Conservation (phyloP, 129 eudicot genomes). For the Logfia minima region DNA sequence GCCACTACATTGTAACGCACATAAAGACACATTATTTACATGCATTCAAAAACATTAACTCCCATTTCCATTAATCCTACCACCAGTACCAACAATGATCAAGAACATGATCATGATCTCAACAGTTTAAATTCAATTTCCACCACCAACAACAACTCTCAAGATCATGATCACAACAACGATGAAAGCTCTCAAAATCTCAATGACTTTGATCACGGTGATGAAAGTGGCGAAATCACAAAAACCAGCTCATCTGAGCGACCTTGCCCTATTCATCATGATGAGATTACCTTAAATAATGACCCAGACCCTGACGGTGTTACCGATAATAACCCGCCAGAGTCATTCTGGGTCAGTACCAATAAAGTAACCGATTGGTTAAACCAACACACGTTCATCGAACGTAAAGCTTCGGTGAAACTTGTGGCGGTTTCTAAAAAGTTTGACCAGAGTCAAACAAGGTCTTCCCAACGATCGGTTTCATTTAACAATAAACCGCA, state of each 20-base stretch:
- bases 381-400: slow-evolving; percentile 44
- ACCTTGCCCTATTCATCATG: not conserved
- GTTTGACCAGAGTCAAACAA: slow-evolving; percentile 30
- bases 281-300: slow-evolving; percentile 13
- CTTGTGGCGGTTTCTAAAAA: slow-evolving; percentile 34
- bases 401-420: slow-evolving; percentile 49
- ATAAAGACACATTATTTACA: slow-evolving; percentile 11
- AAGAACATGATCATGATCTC: slow-evolving; percentile 4
- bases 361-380: slow-evolving; percentile 50
- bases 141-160: slow-evolving; percentile 1
- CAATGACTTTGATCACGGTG: not conserved
- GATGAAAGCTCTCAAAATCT: slow-evolving; percentile 13
- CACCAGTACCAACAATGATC: not conserved
- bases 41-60: slow-evolving; percentile 32
- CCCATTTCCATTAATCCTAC: slow-evolving; percentile 9
- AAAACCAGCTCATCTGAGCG: not conserved
- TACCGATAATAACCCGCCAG: slow-evolving; percentile 40
- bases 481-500: slow-evolving; percentile 36
- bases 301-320: not conserved
- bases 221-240: not conserved
- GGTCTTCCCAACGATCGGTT: slow-evolving; percentile 35
- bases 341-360: slow-evolving; percentile 52
- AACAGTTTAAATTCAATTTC: not conserved
- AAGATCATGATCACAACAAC: not conserved
- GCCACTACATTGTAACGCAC: not conserved